Evolutionary conservation across 768 basidiomycete genomes (phyloP), one percentile per base, ranked within the genome.

Genomic region (Leucogyrophana mollusca): DNA sequence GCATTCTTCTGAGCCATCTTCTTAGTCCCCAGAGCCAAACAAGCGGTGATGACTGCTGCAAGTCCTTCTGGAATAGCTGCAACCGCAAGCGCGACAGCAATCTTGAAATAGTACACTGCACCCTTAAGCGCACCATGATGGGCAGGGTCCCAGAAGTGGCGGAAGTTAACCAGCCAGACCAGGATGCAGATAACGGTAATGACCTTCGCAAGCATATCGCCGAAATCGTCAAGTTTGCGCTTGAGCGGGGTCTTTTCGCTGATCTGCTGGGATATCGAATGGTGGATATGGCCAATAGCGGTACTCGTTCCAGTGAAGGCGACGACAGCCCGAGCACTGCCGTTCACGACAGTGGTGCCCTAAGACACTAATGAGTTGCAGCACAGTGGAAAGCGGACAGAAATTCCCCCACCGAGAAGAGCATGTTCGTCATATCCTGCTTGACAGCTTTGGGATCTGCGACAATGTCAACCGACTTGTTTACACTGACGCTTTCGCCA

Each of bases 1-100:
- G 95, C 95, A 52, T 97, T 96, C 71, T 94, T 90, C 74, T 96
- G 90, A 1, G 95, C 94, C 95, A 99, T 99, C 69, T 96, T 97
- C 73, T 96, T 94, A 14, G 95, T 97, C 16, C 95, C 96, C 11
- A 99, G 77, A 9, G 96, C 94, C 32, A 99, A 69, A 67, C 94
- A 97, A 9, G 94, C 94, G 7, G 95, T 99, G 60, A 98, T 96
- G 48, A 99, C 95, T 41, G 94, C 94, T 27, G 95, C 94, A n/a
- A 99, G 72, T 49, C 95, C 95, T 68, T 99, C 95, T 0, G 96
- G 95, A 61, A 98, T 99, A 33, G 95, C 95, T 47, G 95, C 95
- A 33, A 99, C 95, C n/a, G 96, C 95, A 36, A 99, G 74, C 4
- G 96, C 94, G 35, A 99, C 96, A 27, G 95, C 95, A 61, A 99